Percentiles rank a stretch among this genome's conserved stretches.
These are phyloP conservation scores for Penicillium silybi DNA, from an alignment of 495 filamentous ascomycete species.

Conservation along the genomic window DNA sequence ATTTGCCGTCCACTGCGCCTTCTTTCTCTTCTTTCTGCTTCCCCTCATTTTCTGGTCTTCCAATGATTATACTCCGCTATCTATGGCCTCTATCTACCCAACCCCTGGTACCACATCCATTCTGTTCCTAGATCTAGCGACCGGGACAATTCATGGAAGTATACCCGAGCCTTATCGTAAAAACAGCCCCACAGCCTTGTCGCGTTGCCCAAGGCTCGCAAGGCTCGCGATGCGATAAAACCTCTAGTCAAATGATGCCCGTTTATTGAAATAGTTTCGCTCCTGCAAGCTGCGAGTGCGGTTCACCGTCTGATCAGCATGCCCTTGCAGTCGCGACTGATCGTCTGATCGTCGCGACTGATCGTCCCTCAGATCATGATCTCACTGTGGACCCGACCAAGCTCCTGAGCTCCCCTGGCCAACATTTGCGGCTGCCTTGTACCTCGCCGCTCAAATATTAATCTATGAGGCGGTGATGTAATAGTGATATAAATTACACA, in stretches of 20 bases:
- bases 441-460: not conserved
- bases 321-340: slow-evolving; percentile 11
- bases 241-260: not conserved
- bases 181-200: not conserved
- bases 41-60: not conserved
- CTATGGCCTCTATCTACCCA: too few species aligned
- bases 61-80: not conserved
- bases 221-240: not conserved
- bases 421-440: not conserved
- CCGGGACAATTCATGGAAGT: not conserved
- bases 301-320: not conserved
- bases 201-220: not conserved
- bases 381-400: slow-evolving; percentile 2
- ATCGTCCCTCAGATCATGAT: slow-evolving; percentile 11
- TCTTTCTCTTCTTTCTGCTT: not conserved
- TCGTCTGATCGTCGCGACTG: slow-evolving; percentile 1
- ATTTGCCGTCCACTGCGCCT: not conserved
- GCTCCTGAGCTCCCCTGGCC: not conserved
- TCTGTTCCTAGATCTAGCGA: too few species aligned
- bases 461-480: not conserved
- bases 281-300: not conserved
- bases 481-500: not conserved
- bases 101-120: too few species aligned
- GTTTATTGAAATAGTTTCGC: not conserved
- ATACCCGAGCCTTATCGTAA: not conserved